Base-by-base conservation (phyloP, 805 yeast species). In the Candida golubevii region DNA sequence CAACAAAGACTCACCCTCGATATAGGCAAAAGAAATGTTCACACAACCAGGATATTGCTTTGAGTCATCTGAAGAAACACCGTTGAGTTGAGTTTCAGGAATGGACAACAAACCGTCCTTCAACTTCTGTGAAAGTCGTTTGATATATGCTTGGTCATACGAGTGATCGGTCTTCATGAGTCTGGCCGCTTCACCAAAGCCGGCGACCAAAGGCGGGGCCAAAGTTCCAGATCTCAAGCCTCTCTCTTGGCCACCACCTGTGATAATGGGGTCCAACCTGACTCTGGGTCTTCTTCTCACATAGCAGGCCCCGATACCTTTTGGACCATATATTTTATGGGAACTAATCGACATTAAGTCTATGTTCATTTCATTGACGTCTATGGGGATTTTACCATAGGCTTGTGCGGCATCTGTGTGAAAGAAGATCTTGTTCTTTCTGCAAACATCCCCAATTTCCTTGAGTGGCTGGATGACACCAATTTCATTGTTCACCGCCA, bases 241-340 rank as follows among this genome's bases (percentile, higher is more conserved):
- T 73, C 99, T 85, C 72, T 93, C 99, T 72, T 93, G 99, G 42
- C 99, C 99, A 69, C 99, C 99, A 54, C 99, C 99, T 48, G 89
- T 85, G 55, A 93, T 86, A 44, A 93, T 74, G 18, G 99, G 97
- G 53, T 90, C 97, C 49, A 93, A 64, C 77, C 99, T 85, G 39
- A 93, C 99, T 69, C 99, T 83, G 50, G 99, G 99, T 68, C 99
- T 84, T 77, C 99, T 86, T 71, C 99, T 83, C 33, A 93, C 91
- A 61, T 78, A 93, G 55, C 90, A 75, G 8, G 99, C 99, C 59
- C 99, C 99, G 48, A 89, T 79, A 50, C 99, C 99, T 79, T 84
- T 93, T 55, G 99, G 99, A 6, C 99, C 99, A 67, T 93, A 93
- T 50, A 93, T 83, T 71, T 93, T 93, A 70, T 93, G 99, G 1